phyloP scores from a whole-genome alignment of 768 basidiomycete species.

The Agrocybe praecox region DNA sequence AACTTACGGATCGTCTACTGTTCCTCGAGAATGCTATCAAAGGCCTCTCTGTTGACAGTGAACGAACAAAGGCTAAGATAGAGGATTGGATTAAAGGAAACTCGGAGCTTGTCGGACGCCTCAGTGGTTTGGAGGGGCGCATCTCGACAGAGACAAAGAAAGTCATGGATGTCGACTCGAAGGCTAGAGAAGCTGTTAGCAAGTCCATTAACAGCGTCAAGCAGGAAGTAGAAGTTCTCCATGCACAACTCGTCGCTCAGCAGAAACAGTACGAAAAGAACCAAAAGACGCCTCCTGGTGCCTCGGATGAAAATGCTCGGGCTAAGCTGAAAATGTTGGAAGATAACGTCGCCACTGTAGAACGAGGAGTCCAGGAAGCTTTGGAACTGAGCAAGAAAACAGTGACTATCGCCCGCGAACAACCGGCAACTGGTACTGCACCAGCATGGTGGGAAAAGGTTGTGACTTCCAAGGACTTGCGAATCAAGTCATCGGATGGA shows the following conservation, averaged over 20 bases:
- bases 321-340: slow-evolving; percentile 58
- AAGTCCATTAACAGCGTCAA: slow-evolving; percentile 50
- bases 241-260: slow-evolving; percentile 28
- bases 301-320: slow-evolving; percentile 58
- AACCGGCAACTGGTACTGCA: slow-evolving; percentile 25
- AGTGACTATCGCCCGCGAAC: slow-evolving; percentile 26
- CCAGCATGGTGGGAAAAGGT: slow-evolving; percentile 78
- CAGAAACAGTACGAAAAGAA: slow-evolving; percentile 29
- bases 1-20: slow-evolving; percentile 63
- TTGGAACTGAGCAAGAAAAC: slow-evolving; percentile 62
- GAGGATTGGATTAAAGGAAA: slow-evolving; percentile 55
- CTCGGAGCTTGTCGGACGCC: slow-evolving; percentile 52
- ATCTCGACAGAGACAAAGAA: slow-evolving; percentile 40
- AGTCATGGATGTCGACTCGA: slow-evolving; percentile 51
- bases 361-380: slow-evolving; percentile 70
- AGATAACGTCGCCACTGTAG: slow-evolving; percentile 60
- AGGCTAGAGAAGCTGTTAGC: slow-evolving; percentile 46
- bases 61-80: slow-evolving; percentile 49
- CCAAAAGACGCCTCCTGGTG: slow-evolving; percentile 14
- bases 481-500: slow-evolving; percentile 75
- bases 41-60: slow-evolving; percentile 56
- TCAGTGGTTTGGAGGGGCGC: slow-evolving; percentile 59
- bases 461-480: slow-evolving; percentile 50
- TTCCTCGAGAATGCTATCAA: slow-evolving; percentile 66
- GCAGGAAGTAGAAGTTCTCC: slow-evolving; percentile 58